These are phyloP conservation scores for Colletotrichum lentis DNA, from an alignment of 2,329 filamentous ascomycete genomes.

Conservation along the genomic window DNA sequence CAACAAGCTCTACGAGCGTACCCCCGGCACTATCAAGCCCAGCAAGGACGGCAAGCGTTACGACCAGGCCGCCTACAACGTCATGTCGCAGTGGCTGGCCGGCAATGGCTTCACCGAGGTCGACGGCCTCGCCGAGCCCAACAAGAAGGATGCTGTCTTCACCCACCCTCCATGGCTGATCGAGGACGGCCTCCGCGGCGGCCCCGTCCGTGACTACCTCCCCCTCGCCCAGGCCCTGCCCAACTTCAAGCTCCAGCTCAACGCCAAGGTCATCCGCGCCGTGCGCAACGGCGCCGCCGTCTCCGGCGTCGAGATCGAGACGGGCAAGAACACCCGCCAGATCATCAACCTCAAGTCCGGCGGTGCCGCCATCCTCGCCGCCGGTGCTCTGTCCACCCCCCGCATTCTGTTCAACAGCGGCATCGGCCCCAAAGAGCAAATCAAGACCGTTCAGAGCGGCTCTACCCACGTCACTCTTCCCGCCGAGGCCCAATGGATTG, in stretches of 20 bases:
- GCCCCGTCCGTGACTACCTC: slow-evolving; percentile 49
- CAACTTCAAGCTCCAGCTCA: slow-evolving; percentile 50
- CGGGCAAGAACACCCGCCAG: slow-evolving; percentile 33
- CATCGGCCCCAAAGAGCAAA: slow-evolving; percentile 59
- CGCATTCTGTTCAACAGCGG: slow-evolving; percentile 66
- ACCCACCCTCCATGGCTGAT: slow-evolving; percentile 40
- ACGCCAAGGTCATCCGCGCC: slow-evolving; percentile 40
- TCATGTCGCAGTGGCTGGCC: slow-evolving; percentile 36
- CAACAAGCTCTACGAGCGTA: slow-evolving; percentile 39
- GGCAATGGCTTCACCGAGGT: slow-evolving; percentile 38
- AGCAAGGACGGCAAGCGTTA: slow-evolving; percentile 40
- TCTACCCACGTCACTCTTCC: slow-evolving; percentile 42
- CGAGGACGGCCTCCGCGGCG: slow-evolving; percentile 37
- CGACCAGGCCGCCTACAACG: slow-evolving; percentile 37
- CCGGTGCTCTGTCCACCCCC: slow-evolving; percentile 38
- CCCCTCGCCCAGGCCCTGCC: slow-evolving; percentile 45
- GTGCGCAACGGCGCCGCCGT: slow-evolving; percentile 44
- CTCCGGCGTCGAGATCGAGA: slow-evolving; percentile 47
- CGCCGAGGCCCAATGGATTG: slow-evolving; percentile 42
- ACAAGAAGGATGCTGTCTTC: slow-evolving; percentile 39
- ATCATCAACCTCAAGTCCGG: slow-evolving; percentile 40
- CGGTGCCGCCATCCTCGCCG: slow-evolving; percentile 38
- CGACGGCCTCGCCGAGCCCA: slow-evolving; percentile 36
- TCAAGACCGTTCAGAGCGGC: slow-evolving; percentile 58
- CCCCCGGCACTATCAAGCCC: slow-evolving; percentile 38